Evolutionary conservation across 2,329 filamentous ascomycete genomes (phyloP).

Genomic region (Cladosporium sp.): DNA sequence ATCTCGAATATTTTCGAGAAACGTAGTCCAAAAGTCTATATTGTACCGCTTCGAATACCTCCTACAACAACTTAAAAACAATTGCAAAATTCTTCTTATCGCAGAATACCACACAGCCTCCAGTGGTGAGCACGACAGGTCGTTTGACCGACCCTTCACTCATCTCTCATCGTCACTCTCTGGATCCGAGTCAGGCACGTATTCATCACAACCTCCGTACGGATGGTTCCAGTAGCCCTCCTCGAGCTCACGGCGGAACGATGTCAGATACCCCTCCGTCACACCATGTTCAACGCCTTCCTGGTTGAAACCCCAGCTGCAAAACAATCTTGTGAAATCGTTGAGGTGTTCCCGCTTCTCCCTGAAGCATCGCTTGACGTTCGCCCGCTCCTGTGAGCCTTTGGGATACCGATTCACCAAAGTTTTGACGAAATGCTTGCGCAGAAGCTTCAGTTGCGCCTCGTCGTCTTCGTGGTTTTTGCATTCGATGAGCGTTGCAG

Average conservation of each 20-base stretch:
- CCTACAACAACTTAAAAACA: neutral
- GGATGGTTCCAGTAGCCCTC: neutral
- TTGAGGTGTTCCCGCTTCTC: conserved; percentile 7
- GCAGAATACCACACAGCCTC: too few species aligned
- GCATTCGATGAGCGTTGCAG: conserved; percentile 13
- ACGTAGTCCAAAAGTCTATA: neutral
- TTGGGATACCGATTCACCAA: neutral
- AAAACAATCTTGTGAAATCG: neutral
- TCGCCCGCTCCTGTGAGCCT: conserved; percentile 1
- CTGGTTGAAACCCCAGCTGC: neutral
- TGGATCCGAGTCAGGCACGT: neutral
- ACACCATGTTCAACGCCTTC: neutral
- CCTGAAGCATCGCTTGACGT: conserved; percentile 11
- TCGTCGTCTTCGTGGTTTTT: neutral
- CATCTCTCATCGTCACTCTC: neutral
- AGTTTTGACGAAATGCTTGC: conserved; percentile 13
- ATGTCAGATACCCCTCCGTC: neutral
- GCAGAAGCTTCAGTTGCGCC: conserved; percentile 12
- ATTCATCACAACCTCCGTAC: neutral
- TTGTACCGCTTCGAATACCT: neutral
- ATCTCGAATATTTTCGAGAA: neutral
- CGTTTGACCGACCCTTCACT: neutral
- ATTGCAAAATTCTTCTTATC: neutral
- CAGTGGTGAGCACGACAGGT: neutral
- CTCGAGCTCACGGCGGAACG: too few species aligned